Evolutionary conservation across 768 basidiomycete species (phyloP).

Genomic region (Lepiota brunneoincarnata): DNA sequence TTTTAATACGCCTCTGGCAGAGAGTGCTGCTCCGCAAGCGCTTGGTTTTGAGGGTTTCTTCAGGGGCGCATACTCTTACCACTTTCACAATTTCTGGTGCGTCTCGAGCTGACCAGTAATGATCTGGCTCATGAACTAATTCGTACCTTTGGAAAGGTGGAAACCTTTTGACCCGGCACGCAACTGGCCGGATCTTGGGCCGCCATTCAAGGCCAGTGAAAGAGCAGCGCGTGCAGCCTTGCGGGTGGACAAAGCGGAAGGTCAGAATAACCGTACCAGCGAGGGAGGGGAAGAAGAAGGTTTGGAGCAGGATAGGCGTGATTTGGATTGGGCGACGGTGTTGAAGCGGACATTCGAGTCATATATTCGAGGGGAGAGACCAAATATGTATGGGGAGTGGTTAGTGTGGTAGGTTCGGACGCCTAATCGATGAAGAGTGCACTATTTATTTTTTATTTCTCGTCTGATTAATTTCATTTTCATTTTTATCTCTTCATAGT

Average conservation of each 20-base stretch:
- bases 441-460: not conserved
- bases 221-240: constrained; percentile 51
- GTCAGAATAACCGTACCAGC: constrained; percentile 18
- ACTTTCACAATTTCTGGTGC: constrained; percentile 93
- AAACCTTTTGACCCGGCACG: constrained; percentile 88
- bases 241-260: not conserved
- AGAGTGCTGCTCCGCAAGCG: constrained; percentile 80
- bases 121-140: not conserved
- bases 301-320: constrained; percentile 67
- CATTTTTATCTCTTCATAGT: not conserved
- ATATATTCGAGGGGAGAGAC: constrained; percentile 85
- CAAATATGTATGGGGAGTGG: constrained; percentile 95
- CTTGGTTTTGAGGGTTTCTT: constrained; percentile 96
- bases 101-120: constrained; percentile 17
- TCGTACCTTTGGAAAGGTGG: constrained; percentile 63
- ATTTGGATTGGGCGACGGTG: constrained; percentile 91
- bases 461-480: not conserved
- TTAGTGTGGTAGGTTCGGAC: constrained; percentile 41
- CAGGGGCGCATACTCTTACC: constrained; percentile 92
- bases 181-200: constrained; percentile 95
- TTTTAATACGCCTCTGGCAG: constrained; percentile 74
- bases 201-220: constrained; percentile 75
- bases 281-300: constrained; percentile 45
- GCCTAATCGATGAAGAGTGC: too few species aligned
- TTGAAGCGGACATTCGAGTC: constrained; percentile 94